These are phyloP conservation scores for Neurospora cerealis DNA, from an alignment of 495 filamentous ascomycete genomes.

Conservation along the genomic window DNA sequence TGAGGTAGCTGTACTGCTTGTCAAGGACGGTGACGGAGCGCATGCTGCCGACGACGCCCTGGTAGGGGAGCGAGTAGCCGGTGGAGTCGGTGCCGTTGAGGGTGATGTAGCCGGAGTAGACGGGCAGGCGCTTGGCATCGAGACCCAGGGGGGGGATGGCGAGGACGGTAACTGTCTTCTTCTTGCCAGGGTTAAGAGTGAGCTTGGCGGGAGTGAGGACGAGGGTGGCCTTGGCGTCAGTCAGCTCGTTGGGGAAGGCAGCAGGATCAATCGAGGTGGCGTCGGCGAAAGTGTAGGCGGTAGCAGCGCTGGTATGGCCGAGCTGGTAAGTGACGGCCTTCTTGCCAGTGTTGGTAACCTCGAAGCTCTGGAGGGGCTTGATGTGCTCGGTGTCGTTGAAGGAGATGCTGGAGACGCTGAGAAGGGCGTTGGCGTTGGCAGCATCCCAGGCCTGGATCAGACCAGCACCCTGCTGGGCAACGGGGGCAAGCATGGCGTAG, in stretches of 20 bases:
- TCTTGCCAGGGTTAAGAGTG: constrained; percentile 26
- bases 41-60: constrained; percentile 39
- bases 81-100: constrained; percentile 40
- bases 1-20: constrained; percentile 20
- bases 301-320: constrained; percentile 30
- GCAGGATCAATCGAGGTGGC: constrained; percentile 18
- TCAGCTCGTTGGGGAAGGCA: constrained; percentile 30
- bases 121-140: constrained; percentile 32
- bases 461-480: constrained; percentile 48
- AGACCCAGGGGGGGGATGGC: constrained; percentile 31
- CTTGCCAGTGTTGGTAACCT: constrained; percentile 41
- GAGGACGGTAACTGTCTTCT: constrained; percentile 30
- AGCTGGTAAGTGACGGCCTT: constrained; percentile 38
- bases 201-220: constrained; percentile 20
- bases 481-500: constrained; percentile 37
- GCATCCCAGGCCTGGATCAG: constrained; percentile 48
- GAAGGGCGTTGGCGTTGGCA: constrained; percentile 41
- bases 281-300: constrained; percentile 33
- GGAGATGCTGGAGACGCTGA: constrained; percentile 43
- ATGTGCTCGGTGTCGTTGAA: constrained; percentile 51
- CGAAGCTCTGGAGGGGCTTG: constrained; percentile 34
- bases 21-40: constrained; percentile 29
- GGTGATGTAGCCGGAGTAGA: constrained; percentile 44
- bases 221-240: constrained; percentile 26
- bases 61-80: constrained; percentile 39